Evolutionary conservation across 306 rosid genomes (phyloP).

Genomic region (Dicorynia guianensis): DNA sequence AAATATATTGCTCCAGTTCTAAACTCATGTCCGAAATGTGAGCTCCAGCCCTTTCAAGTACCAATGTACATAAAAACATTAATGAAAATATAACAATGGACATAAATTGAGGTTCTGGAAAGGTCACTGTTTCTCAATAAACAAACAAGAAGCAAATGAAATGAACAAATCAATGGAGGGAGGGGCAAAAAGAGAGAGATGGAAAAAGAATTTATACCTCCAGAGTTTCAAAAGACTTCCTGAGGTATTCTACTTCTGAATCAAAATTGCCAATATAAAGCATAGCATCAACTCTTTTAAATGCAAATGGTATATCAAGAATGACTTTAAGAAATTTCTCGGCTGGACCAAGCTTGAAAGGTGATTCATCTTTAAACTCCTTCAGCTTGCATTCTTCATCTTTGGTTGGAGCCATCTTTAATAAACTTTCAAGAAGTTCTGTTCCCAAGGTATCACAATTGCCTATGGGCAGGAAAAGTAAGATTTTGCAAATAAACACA

Average conservation of each 20-base stretch:
- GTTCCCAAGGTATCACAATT: constrained; percentile 80
- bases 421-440: constrained; percentile 83
- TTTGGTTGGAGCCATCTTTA: constrained; percentile 92
- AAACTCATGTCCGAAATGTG: not conserved
- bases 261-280: constrained; percentile 91
- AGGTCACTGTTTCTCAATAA: constrained; percentile 4
- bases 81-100: too few species aligned
- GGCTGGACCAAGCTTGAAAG: constrained; percentile 87
- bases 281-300: constrained; percentile 91
- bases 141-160: not conserved
- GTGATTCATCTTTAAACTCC: constrained; percentile 79
- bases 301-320: constrained; percentile 89
- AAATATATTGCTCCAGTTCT: not conserved
- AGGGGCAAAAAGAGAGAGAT: not conserved
- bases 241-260: constrained; percentile 86
- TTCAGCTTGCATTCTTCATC: constrained; percentile 79
- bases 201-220: constrained; percentile 59
- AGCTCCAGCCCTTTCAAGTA: not conserved
- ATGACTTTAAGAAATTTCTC: constrained; percentile 90
- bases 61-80: not conserved
- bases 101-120: not conserved
- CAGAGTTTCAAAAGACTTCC: constrained; percentile 71
- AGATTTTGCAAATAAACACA: not conserved
- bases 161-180: not conserved
- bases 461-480: constrained; percentile 54